These are phyloP conservation scores for Tuber brumale DNA, from an alignment of 495 filamentous ascomycete species.

Conservation along the genomic window DNA sequence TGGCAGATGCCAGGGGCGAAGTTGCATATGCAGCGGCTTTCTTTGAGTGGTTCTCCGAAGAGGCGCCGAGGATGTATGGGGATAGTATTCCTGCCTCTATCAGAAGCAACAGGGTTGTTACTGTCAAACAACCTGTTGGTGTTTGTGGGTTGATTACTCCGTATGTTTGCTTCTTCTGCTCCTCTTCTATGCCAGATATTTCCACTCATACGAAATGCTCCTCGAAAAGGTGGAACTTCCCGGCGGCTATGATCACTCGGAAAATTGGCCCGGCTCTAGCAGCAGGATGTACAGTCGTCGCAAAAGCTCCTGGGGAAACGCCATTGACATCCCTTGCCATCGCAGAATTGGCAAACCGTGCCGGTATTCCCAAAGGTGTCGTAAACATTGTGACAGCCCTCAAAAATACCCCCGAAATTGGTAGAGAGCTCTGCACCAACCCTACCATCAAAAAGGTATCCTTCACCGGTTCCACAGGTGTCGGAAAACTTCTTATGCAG, in stretches of 20 bases:
- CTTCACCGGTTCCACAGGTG: slow-evolving; percentile 79
- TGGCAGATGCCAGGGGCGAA: slow-evolving; percentile 64
- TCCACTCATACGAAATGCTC: not conserved
- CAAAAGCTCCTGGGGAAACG: slow-evolving; percentile 79
- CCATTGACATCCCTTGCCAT: slow-evolving; percentile 77
- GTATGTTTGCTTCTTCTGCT: slow-evolving; percentile 10
- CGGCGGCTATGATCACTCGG: slow-evolving; percentile 84
- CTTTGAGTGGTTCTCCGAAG: slow-evolving; percentile 74
- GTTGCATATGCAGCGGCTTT: slow-evolving; percentile 66
- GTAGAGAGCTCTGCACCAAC: slow-evolving; percentile 63
- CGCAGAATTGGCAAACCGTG: slow-evolving; percentile 72
- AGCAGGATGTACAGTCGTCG: slow-evolving; percentile 76
- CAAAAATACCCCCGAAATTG: slow-evolving; percentile 65
- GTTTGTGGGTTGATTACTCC: slow-evolving; percentile 94
- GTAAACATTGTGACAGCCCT: slow-evolving; percentile 73
- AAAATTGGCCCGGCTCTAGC: slow-evolving; percentile 82
- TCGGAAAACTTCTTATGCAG: slow-evolving; percentile 84
- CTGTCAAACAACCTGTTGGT: slow-evolving; percentile 79
- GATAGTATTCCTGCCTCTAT: slow-evolving; percentile 58
- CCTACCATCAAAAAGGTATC: slow-evolving; percentile 73
- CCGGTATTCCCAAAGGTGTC: slow-evolving; percentile 77
- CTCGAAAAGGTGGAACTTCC: slow-evolving; percentile 68
- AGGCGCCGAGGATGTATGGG: slow-evolving; percentile 63
- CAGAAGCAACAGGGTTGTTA: slow-evolving; percentile 67
- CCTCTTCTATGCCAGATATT: not conserved